Evolutionary conservation across 1,284 basidiomycete genomes (phyloP), one percentile per base, ranked within the genome.

Genomic region (Amylostereum areolatum): DNA sequence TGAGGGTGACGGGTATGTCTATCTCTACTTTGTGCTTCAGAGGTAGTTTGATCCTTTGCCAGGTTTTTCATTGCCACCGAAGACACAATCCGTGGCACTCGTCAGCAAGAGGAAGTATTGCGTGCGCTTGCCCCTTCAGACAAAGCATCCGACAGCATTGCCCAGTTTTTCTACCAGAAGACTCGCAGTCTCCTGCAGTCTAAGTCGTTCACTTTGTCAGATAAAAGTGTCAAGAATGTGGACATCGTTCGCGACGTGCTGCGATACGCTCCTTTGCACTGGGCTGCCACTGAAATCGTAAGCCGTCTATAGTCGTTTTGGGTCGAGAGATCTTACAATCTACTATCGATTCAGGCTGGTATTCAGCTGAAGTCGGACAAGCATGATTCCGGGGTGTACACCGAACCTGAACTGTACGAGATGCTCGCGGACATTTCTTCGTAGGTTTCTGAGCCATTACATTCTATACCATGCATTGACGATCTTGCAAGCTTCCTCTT

Each of bases 181-280:
- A 85, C 85, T 28, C 67, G 69, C 29, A 71, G 75, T 48, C 65
- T 86, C 30, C 77, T 92, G 53, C 57, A 66, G 32, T 55, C 62
- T 24, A 63, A 75, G 52, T 81, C 83, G 2, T 87, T 71, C 63
- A 62, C 69, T 2, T 64, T 83, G 12, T 73, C 82, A 9, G 77
- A 75, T 11, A 68, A 72, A 25, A 72, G 74, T 31, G 70, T 68
- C 3, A 67, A 64, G 40, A 75, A 72, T 40, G 71, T 91, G 25
- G 86, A 93, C 60, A 66, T 93, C 51, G 81, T 86, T 28, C 72
- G 76, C 5, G 81, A 89, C 56, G 85, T 92, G 3, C 61, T 89
- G 53, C 84, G 78, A 60, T 62, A 72, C 32, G 73, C 84, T 0
- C 83, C 89, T 5, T 66, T 89, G 32, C 66, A 77, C 54, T 90